These are phyloP conservation scores for Sclerotiophoma versabilis DNA, from an alignment of 2,329 filamentous ascomycete genomes.

Conservation along the genomic window DNA sequence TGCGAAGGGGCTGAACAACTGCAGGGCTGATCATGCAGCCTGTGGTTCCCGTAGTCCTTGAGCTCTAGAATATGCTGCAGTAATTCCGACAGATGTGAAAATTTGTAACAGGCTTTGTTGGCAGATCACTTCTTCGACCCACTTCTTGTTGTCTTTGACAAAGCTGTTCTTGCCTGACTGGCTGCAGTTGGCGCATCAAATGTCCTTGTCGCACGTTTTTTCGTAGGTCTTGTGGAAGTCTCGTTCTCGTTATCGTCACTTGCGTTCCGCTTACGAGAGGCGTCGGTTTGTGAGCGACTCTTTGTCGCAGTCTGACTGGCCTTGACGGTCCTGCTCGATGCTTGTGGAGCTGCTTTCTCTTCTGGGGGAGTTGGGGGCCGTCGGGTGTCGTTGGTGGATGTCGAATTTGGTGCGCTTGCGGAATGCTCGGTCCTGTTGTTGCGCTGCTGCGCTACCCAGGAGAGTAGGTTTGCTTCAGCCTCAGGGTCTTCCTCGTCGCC, in stretches of 20 bases:
- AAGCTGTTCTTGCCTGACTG: conserved; percentile 38
- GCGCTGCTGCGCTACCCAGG: conserved; percentile 44
- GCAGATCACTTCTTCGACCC: neutral
- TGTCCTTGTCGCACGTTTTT: conserved; percentile 41
- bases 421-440: conserved; percentile 25
- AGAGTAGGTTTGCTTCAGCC: conserved; percentile 40
- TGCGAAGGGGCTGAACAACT: neutral
- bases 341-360: conserved; percentile 4
- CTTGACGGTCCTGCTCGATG: neutral
- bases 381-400: conserved; percentile 18
- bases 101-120: neutral
- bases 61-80: neutral
- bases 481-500: conserved; percentile 43
- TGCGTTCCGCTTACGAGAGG: conserved; percentile 46
- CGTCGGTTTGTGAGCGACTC: conserved; percentile 5
- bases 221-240: conserved; percentile 22
- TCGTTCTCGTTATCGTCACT: conserved; percentile 24
- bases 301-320: neutral
- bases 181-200: conserved; percentile 49
- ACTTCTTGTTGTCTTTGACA: conserved; percentile 24
- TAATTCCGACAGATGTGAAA: neutral
- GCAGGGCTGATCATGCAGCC: neutral
- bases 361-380: conserved; percentile 29
- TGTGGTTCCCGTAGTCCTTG: too few relatives aligned
- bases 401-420: conserved; percentile 15